Evolutionary conservation across 352 stramenopile species (phyloP).

Genomic region (Phytophthora tentaculata): DNA sequence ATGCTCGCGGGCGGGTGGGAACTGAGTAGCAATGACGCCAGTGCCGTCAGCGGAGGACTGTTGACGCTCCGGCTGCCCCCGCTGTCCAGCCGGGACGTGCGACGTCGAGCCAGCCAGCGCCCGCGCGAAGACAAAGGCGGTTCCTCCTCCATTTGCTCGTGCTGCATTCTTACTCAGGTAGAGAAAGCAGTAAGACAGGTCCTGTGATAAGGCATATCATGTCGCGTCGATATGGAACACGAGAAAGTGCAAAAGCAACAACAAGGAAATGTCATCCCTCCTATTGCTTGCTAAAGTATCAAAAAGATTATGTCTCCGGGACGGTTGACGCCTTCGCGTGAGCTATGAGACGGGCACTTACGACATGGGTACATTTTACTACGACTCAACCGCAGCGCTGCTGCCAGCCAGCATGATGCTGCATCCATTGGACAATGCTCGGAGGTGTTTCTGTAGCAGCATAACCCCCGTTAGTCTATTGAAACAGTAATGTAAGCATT

Average conservation of each 20-base stretch:
- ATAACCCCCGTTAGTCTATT: slow-evolving; percentile 2
- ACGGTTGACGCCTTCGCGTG: slow-evolving; percentile 8
- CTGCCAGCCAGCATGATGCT: slow-evolving; percentile 67
- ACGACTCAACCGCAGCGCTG: slow-evolving; percentile 3
- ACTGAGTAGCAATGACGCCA: slow-evolving; percentile 32
- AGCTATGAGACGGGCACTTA: slow-evolving; percentile 21
- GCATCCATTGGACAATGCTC: slow-evolving; percentile 73
- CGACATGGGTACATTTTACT: slow-evolving; percentile 23
- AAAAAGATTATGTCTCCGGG: neutral
- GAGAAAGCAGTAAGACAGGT: slow-evolving; percentile 4
- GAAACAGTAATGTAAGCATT: neutral
- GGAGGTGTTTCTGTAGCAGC: slow-evolving; percentile 57
- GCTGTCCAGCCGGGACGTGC: slow-evolving; percentile 21
- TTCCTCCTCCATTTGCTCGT: slow-evolving; percentile 26
- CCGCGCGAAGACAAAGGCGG: slow-evolving; percentile 20
- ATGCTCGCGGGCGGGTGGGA: slow-evolving; percentile 28
- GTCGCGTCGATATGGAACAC: slow-evolving; percentile 1
- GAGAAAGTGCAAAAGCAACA: slow-evolving; percentile 9
- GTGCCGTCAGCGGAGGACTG: slow-evolving; percentile 24
- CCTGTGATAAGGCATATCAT: slow-evolving; percentile 10
- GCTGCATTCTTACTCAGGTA: slow-evolving; percentile 2
- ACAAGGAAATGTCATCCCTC: slow-evolving; percentile 14
- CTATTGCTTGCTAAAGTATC: neutral
- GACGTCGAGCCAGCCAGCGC: slow-evolving; percentile 31
- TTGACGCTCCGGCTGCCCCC: slow-evolving; percentile 20